These are phyloP conservation scores for Tetrahymena borealis DNA, from an alignment of 73 alveolate species.

Conservation along the genomic window DNA sequence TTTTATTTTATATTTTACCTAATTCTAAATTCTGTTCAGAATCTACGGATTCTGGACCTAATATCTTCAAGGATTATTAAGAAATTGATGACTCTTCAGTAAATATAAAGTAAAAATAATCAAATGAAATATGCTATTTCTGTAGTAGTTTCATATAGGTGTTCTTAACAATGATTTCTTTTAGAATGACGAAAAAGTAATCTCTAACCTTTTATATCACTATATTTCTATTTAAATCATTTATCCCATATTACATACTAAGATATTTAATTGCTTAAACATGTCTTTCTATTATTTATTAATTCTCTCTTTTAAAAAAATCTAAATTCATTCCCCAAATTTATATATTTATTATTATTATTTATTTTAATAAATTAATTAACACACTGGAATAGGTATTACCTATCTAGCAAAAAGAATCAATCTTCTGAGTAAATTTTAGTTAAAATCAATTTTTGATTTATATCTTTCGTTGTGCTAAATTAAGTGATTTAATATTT, in stretches of 20 bases:
- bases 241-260: neutral
- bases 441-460: too few relatives aligned
- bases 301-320: neutral
- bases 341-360: too few relatives aligned
- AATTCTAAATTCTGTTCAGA: neutral
- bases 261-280: neutral
- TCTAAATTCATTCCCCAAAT: neutral
- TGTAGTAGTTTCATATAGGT: neutral
- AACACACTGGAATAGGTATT: too few relatives aligned
- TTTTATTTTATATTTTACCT: neutral
- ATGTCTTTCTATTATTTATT: neutral
- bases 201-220: neutral
- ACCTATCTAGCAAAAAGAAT: too few relatives aligned
- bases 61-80: neutral
- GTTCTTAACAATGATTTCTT: neutral
- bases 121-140: neutral
- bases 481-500: too few relatives aligned
- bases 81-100: neutral
- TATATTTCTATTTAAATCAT: neutral
- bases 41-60: neutral
- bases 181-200: neutral
- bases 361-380: too few relatives aligned
- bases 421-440: too few relatives aligned
- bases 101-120: neutral
- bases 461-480: too few relatives aligned